These are phyloP conservation scores for Hypericum perforatum DNA, from an alignment of 345 rosid genomes.

Conservation along the genomic window DNA sequence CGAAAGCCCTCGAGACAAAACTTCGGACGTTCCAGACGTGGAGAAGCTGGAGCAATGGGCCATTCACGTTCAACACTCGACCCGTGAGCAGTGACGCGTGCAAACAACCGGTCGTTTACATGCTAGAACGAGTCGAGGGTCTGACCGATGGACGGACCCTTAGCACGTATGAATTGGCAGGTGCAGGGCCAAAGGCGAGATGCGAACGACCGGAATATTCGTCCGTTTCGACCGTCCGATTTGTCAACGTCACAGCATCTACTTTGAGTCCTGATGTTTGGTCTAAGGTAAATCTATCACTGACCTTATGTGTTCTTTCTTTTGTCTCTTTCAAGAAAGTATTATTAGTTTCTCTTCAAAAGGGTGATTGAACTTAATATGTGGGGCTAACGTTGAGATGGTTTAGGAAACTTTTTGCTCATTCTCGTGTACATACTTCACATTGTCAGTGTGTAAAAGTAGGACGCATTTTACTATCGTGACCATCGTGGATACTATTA, in stretches of 20 bases:
- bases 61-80: conserved; percentile 67
- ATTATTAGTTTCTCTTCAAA: too few species aligned
- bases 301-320: not conserved
- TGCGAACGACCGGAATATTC: conserved; percentile 33
- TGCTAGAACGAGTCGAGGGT: conserved; percentile 39
- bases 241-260: conserved; percentile 33
- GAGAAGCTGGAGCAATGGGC: conserved; percentile 52
- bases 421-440: too few species aligned
- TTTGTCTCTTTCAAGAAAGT: not conserved
- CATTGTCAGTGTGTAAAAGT: too few species aligned
- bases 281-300: conserved; percentile 42
- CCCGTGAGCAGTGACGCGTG: conserved; percentile 43
- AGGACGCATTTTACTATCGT: too few species aligned
- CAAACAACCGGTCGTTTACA: conserved; percentile 49
- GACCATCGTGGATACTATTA: too few species aligned
- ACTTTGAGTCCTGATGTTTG: conserved; percentile 38
- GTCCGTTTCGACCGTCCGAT: conserved; percentile 27
- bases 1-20: conserved; percentile 53
- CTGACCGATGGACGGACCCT: conserved; percentile 24
- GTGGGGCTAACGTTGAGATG: too few species aligned
- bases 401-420: too few species aligned
- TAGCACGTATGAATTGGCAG: conserved; percentile 42
- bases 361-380: too few species aligned
- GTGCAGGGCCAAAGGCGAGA: conserved; percentile 17
- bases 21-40: conserved; percentile 59